These are phyloP conservation scores for Aspergillus hiratsukae DNA, from an alignment of 2,329 filamentous ascomycete species.

Conservation along the genomic window DNA sequence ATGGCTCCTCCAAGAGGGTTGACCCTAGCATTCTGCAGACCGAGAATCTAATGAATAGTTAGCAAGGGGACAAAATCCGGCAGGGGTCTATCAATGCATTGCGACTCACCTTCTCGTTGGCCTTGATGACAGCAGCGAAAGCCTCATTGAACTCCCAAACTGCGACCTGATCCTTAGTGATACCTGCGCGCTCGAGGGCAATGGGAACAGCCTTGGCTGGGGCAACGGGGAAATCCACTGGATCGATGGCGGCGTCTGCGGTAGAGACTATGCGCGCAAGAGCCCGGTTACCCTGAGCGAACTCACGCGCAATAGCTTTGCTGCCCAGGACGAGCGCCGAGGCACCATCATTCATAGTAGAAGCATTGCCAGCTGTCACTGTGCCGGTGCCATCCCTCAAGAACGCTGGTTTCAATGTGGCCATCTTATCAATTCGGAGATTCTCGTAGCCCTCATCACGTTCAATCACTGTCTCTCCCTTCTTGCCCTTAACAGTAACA, in stretches of 20 bases:
- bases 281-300: conserved; percentile 71
- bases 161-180: conserved; percentile 85
- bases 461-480: conserved; percentile 73
- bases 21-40: conserved; percentile 71
- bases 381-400: conserved; percentile 79
- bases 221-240: conserved; percentile 91
- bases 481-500: conserved; percentile 77
- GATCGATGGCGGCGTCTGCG: conserved; percentile 84
- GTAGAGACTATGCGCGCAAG: conserved; percentile 81
- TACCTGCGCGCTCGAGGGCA: conserved; percentile 80
- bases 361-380: conserved; percentile 91
- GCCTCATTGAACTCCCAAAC: conserved; percentile 99
- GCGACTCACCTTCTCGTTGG: conserved; percentile 71
- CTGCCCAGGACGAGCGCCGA: conserved; percentile 82
- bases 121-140: conserved; percentile 91
- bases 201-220: conserved; percentile 89
- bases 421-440: conserved; percentile 79
- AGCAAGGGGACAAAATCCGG: conserved; percentile 1
- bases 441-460: conserved; percentile 88
- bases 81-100: background rate
- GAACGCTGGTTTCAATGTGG: conserved; percentile 86
- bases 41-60: conserved; percentile 60
- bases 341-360: conserved; percentile 90
- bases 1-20: conserved; percentile 91
- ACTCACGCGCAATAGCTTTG: conserved; percentile 74